Percentiles rank a stretch among this genome's conserved stretches.
phyloP scores from a whole-genome alignment of 2,329 filamentous ascomycete genomes.

The Monosporascus sp. region DNA sequence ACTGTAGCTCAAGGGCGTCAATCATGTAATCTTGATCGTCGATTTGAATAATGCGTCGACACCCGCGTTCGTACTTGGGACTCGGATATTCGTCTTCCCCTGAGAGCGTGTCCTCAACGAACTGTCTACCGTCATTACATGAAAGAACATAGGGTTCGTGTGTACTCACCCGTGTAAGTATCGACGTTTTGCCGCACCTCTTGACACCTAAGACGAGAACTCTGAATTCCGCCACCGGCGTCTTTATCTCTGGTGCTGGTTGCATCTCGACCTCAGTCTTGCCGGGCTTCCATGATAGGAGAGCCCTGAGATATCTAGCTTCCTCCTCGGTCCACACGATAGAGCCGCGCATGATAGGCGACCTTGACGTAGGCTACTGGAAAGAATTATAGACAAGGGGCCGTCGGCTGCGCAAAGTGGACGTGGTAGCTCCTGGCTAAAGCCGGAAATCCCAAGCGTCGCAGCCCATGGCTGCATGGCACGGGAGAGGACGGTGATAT shows the following conservation, averaged over 20 bases:
- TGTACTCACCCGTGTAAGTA: constrained; percentile 30
- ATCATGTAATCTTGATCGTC: constrained; percentile 27
- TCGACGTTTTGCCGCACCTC: constrained; percentile 36
- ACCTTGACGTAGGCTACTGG: not conserved
- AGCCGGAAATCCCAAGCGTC: not conserved
- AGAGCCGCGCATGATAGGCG: constrained; percentile 9
- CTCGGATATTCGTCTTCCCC: constrained; percentile 17
- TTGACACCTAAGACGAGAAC: constrained; percentile 34
- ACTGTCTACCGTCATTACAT: constrained; percentile 17
- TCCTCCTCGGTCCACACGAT: constrained; percentile 36
- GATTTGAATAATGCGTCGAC: constrained; percentile 29
- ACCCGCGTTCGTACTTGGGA: constrained; percentile 25
- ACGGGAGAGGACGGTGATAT: not conserved
- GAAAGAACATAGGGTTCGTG: not conserved
- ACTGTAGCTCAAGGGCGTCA: constrained; percentile 33
- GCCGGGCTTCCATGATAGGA: constrained; percentile 33
- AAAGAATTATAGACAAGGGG: not conserved
- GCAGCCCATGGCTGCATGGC: not conserved
- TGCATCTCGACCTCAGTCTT: constrained; percentile 17
- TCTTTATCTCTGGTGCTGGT: constrained; percentile 10
- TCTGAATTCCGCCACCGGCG: constrained; percentile 30
- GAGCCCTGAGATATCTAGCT: constrained; percentile 33
- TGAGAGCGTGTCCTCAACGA: constrained; percentile 26
- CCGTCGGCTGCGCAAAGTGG: constrained; percentile 1
- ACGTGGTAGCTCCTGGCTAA: not conserved